Evolutionary conservation across 2,329 filamentous ascomycete species (phyloP).

Genomic region (Trichothecium roseum): DNA sequence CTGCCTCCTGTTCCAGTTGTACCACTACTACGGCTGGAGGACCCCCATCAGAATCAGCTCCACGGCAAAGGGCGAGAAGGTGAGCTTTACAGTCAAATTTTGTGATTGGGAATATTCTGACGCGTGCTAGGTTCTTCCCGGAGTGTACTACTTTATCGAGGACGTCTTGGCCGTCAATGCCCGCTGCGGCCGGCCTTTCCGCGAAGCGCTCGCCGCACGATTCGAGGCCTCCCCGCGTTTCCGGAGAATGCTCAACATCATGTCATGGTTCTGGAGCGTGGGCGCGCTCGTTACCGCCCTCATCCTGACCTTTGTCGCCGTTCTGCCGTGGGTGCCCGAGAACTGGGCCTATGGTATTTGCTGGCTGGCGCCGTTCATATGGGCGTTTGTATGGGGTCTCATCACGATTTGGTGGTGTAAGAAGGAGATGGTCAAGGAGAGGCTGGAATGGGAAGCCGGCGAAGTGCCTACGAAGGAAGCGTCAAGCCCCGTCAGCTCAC

Average conservation of each 20-base stretch:
- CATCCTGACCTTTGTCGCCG: constrained; percentile 23
- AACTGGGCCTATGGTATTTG: constrained; percentile 25
- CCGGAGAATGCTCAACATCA: constrained; percentile 26
- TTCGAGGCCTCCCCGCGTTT: constrained; percentile 31
- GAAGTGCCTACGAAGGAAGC: constrained; percentile 4
- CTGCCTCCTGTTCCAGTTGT: constrained; percentile 25
- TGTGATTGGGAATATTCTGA: not conserved
- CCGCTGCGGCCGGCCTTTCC: constrained; percentile 35
- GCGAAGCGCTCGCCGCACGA: constrained; percentile 28
- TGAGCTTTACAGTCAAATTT: constrained; percentile 7
- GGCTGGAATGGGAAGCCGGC: constrained; percentile 24
- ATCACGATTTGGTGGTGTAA: constrained; percentile 26
- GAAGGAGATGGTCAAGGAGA: constrained; percentile 23
- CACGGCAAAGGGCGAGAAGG: constrained; percentile 41
- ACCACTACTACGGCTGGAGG: constrained; percentile 23
- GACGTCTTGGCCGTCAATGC: constrained; percentile 60
- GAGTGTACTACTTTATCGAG: constrained; percentile 55
- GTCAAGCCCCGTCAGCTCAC: not conserved
- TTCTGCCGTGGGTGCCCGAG: constrained; percentile 22
- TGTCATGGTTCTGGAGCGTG: constrained; percentile 30
- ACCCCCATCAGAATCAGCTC: constrained; percentile 56
- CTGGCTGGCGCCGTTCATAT: constrained; percentile 29
- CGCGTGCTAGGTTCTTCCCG: constrained; percentile 41
- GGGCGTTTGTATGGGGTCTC: constrained; percentile 21
- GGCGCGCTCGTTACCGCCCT: constrained; percentile 24